These are phyloP conservation scores for Phaeosphaeriaceae sp. DNA, from an alignment of 2,329 filamentous ascomycete genomes.

Conservation along the genomic window DNA sequence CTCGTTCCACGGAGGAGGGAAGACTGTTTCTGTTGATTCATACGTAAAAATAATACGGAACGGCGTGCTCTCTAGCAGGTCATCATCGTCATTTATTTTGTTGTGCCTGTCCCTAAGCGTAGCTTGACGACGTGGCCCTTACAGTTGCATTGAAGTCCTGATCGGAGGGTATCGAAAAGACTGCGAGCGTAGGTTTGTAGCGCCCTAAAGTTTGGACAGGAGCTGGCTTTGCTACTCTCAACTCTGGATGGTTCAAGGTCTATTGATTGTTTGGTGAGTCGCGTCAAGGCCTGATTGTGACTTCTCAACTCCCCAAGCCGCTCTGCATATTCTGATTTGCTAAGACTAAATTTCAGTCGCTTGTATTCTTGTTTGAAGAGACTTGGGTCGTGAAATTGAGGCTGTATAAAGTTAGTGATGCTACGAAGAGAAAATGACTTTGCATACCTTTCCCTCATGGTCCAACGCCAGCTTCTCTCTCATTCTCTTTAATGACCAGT, in stretches of 20 bases:
- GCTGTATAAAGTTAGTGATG: conserved; percentile 11
- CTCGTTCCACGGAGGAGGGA: conserved; percentile 15
- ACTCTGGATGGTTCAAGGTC: conserved; percentile 21
- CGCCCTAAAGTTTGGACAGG: conserved; percentile 28
- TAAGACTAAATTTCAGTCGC: conserved; percentile 32
- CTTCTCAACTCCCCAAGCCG: conserved; percentile 23
- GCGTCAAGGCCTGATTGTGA: conserved; percentile 27
- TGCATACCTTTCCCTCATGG: conserved; percentile 22
- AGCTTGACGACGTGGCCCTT: conserved; percentile 30
- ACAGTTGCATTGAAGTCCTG: conserved; percentile 24
- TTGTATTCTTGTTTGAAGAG: conserved; percentile 37
- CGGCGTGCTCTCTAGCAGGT: conserved; percentile 10
- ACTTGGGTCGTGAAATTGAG: conserved; percentile 23
- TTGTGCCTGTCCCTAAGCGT: conserved; percentile 18
- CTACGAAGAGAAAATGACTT: background rate
- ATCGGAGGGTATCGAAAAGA: conserved; percentile 21
- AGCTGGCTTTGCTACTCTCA: conserved; percentile 1
- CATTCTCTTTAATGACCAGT: conserved; percentile 18
- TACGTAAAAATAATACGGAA: conserved; percentile 26
- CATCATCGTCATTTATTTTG: conserved; percentile 8
- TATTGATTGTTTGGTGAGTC: conserved; percentile 30
- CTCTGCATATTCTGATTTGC: conserved; percentile 30
- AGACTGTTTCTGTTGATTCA: background rate
- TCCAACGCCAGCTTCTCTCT: conserved; percentile 25
- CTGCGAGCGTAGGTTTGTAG: conserved; percentile 20